A percentile compares a stretch with the other conserved stretches of the same genome.
Evolutionary conservation across 2,329 filamentous ascomycete species (phyloP).

Genomic region (Colletotrichum gloeosporioides): DNA sequence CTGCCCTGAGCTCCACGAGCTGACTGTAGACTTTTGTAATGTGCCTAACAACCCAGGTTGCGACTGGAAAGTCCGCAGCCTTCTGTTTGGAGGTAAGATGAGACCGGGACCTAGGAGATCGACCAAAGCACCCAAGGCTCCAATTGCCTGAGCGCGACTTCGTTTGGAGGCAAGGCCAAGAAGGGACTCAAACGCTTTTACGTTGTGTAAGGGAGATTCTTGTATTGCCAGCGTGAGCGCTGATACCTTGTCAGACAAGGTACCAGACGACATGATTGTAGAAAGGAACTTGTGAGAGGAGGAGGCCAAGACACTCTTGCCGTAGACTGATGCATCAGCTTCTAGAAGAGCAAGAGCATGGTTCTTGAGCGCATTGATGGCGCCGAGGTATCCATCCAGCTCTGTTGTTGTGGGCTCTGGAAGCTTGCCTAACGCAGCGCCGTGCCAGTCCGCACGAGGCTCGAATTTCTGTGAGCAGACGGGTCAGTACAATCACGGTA

Average conservation of each 20-base stretch:
- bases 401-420: slow-evolving; percentile 51
- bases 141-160: slow-evolving; percentile 89
- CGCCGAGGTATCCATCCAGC: slow-evolving; percentile 44
- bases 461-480: slow-evolving; percentile 53
- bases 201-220: slow-evolving; percentile 93
- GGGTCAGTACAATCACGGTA: not conserved
- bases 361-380: slow-evolving; percentile 61
- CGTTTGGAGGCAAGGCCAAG: slow-evolving; percentile 87
- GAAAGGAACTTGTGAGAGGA: slow-evolving; percentile 96
- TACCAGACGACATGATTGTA: slow-evolving; percentile 96
- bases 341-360: slow-evolving; percentile 80
- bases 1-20: slow-evolving; percentile 71
- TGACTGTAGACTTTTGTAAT: slow-evolving; percentile 65
- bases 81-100: slow-evolving; percentile 81
- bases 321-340: slow-evolving; percentile 78
- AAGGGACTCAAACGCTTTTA: slow-evolving; percentile 85
- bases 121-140: slow-evolving; percentile 90
- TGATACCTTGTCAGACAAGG: slow-evolving; percentile 94
- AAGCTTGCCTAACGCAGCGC: slow-evolving; percentile 46
- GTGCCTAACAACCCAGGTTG: slow-evolving; percentile 79
- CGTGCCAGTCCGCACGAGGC: slow-evolving; percentile 64
- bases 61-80: slow-evolving; percentile 77
- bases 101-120: slow-evolving; percentile 92
- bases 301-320: slow-evolving; percentile 74
- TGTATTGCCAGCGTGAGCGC: slow-evolving; percentile 93